These are phyloP conservation scores for Cyclotella choctawhatcheeana DNA, from an alignment of 108 stramenopile genomes.

Conservation along the genomic window DNA sequence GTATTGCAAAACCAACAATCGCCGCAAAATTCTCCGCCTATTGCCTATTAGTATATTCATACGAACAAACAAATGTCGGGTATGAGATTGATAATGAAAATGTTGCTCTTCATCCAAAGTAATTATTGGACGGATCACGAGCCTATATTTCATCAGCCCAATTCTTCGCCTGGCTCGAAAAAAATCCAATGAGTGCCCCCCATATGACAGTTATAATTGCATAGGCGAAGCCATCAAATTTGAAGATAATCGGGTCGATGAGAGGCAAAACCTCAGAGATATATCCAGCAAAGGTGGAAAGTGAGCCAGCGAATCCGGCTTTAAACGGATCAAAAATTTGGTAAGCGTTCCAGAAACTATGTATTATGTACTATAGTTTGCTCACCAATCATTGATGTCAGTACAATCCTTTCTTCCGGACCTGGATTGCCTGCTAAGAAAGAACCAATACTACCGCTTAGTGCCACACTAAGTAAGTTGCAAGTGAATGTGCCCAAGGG, in stretches of 20 bases:
- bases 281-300: constrained; percentile 76
- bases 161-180: constrained; percentile 71
- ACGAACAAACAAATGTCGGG: too few species aligned
- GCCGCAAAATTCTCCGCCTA: too few species aligned
- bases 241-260: constrained; percentile 80
- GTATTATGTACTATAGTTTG: not conserved
- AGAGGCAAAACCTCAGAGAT: constrained; percentile 76
- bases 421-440: constrained; percentile 80
- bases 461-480: constrained; percentile 77
- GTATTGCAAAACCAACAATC: too few species aligned
- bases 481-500: constrained; percentile 84
- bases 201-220: constrained; percentile 65
- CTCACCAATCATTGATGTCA: constrained; percentile 64
- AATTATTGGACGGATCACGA: too few species aligned
- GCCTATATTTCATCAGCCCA: constrained; percentile 84
- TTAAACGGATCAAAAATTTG: not conserved
- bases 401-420: constrained; percentile 68
- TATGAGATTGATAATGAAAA: too few species aligned
- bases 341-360: not conserved
- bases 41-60: too few species aligned
- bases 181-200: constrained; percentile 70
- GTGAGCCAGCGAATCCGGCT: constrained; percentile 79
- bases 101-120: too few species aligned
- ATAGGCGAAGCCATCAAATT: constrained; percentile 78
- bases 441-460: constrained; percentile 71